Base-by-base conservation (phyloP, 495 filamentous ascomycete species). In the Tuber calosporum region DNA sequence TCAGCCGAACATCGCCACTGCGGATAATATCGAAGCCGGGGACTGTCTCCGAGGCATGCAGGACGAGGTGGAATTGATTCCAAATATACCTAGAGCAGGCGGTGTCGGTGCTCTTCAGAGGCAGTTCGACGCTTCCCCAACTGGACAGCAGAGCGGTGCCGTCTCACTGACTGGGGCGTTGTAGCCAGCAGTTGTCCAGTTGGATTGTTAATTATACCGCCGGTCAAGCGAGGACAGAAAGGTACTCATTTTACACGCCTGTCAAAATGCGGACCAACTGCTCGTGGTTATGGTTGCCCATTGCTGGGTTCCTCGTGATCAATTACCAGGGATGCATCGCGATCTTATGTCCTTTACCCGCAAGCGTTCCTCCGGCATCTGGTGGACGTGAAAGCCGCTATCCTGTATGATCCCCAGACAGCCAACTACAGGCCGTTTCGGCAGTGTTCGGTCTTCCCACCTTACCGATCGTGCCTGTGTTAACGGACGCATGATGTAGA, bases 351-450 rank as follows among this genome's bases (percentile, higher is more conserved):
- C 53, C 41, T 76, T 58, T 74, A 70, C 68, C 67, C 72, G 67
- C 71, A 76, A 70, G 73, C 48, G 67, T 36, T 70, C 67, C 67
- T 76, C 67, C 36, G 68, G 68, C n/a, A 74, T 74, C 68, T 71
- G 38, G 58, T 76, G 36, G 58, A 68, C 67, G 72, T 68, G 74
- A 68, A 67, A 68, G 74, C 74, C 69, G 68, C 37, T 70, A 75
- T 76, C 45, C 58, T 67, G 42, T 75, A 73, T 73, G 40, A 45
- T 34, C 39, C 38, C 39, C 68, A 72, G 69, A 69, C 42, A 39
- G 36, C 22, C 53, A 74, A 48, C 40, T 73, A 38, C 22, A 48
- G 15, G 73, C 73, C 34, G 70, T 53, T 48, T 74, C 40, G 15
- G 53, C 34, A 67, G 53, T 15, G 39, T 40, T 66, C 39, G 40